Percentiles rank a stretch among this genome's conserved stretches.
Evolutionary conservation across 257 asterid genomes (phyloP).

Genomic region (Scutellaria minor): DNA sequence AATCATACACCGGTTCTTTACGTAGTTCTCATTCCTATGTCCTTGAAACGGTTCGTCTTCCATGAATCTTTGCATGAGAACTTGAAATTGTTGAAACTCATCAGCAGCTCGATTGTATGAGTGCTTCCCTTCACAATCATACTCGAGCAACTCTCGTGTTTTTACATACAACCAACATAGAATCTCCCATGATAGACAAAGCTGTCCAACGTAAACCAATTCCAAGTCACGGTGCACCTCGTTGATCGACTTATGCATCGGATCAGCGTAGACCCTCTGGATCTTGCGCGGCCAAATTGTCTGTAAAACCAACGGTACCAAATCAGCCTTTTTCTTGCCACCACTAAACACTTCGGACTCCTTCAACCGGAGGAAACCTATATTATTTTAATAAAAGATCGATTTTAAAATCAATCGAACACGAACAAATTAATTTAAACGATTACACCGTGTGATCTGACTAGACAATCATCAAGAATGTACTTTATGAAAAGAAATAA

Average conservation of each 20-base stretch:
- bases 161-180: constrained; percentile 64
- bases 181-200: constrained; percentile 84
- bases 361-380: constrained; percentile 79
- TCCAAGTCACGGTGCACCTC: constrained; percentile 70
- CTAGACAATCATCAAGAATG: constrained; percentile 25
- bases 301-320: constrained; percentile 40
- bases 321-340: constrained; percentile 42
- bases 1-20: constrained; percentile 55
- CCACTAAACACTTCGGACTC: constrained; percentile 53
- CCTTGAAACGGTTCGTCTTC: constrained; percentile 82
- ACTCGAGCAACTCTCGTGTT: constrained; percentile 50
- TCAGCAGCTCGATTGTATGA: constrained; percentile 68
- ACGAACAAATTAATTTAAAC: background rate
- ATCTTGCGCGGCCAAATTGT: constrained; percentile 51
- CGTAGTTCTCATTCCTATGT: constrained; percentile 63
- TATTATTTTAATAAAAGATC: constrained; percentile 2
- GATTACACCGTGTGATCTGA: constrained; percentile 24
- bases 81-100: constrained; percentile 84
- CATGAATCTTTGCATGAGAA: constrained; percentile 69
- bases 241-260: constrained; percentile 52
- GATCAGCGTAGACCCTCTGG: constrained; percentile 68
- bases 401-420: background rate
- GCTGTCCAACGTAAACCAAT: constrained; percentile 71
- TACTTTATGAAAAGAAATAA: constrained; percentile 40
- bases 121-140: constrained; percentile 44